Evolutionary conservation across 1,139 yeast genomes (phyloP), one percentile per base, ranked within the genome.

Genomic region (Magnusiomyces sp.): DNA sequence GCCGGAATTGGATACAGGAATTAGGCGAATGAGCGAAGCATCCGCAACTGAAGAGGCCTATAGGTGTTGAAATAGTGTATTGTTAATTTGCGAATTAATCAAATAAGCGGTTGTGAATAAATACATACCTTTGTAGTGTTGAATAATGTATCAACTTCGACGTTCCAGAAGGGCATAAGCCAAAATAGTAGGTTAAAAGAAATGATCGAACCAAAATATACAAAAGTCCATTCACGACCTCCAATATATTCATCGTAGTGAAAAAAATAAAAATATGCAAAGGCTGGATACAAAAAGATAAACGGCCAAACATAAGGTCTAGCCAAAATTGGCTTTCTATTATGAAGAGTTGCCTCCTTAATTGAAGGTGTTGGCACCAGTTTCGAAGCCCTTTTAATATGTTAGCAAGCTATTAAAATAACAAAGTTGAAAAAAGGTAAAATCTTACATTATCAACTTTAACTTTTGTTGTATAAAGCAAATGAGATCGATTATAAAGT

Each of bases 111-210:
- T 46, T 16, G 13, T 14, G 13, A 38, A 4, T 16, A 14, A 16
- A 40, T 5, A 27, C 43, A 43, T 36, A 55, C 83, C 45, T 63
- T 59, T 36, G 66, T 56, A 62, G 84, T 87, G 62, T 88, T 85
- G 70, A 92, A 89, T n/a, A 67, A 67, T 37, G 87, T 77, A 55
- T 80, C 77, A 54, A 92, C 70, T 50, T 79, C 75, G 52, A 89
- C 77, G 63, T 83, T 88, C 99, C 99, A 92, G 63, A 85, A 85
- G n/a, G 98, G 97, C 80, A 89, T 79, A 65, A 92, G 77, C 83
- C 92, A 78, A 52, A 92, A 71, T 64, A 92, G 72, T 53, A 82
- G 71, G 64, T 92, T 94, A 51, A 84, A 55, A 6, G 95, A 80
- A 33, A 83, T 67, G 50, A 90, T 74, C 7, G 88, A 68, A 52